Evolutionary conservation across 2,329 filamentous ascomycete species (phyloP).

Genomic region (Moelleriella libera): DNA sequence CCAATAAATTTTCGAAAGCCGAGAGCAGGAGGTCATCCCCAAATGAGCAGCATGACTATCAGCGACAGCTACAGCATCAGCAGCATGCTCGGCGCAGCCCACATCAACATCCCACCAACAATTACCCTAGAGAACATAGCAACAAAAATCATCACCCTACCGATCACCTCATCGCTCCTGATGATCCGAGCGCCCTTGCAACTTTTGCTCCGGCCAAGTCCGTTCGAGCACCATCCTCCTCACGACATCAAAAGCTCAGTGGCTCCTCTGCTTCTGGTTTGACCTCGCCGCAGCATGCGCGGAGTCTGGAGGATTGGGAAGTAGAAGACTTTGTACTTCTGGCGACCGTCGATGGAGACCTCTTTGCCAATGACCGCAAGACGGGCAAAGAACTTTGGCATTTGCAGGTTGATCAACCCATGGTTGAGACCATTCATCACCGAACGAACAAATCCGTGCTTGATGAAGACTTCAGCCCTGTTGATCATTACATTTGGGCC

Average conservation of each 20-base stretch:
- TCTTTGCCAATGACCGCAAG: conserved; percentile 81
- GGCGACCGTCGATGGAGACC: conserved; percentile 97
- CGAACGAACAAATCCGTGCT: conserved; percentile 50
- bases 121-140: conserved; percentile 4
- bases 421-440: conserved; percentile 82
- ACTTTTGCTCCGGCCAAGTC: conserved; percentile 92
- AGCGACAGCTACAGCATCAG: conserved; percentile 9
- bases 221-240: conserved; percentile 82
- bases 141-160: conserved; percentile 11
- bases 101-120: conserved; percentile 1
- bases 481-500: conserved; percentile 88
- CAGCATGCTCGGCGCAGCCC: conserved; percentile 5
- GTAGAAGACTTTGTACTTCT: conserved; percentile 99
- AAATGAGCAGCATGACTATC: conserved; percentile 7
- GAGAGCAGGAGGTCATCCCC: background rate
- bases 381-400: conserved; percentile 79
- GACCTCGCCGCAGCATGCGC: conserved; percentile 81
- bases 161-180: conserved; percentile 18
- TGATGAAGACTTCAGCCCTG: conserved; percentile 44
- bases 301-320: conserved; percentile 98
- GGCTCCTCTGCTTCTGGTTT: conserved; percentile 48
- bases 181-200: conserved; percentile 89
- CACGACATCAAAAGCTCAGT: conserved; percentile 41
- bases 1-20: conserved; percentile 1
- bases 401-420: conserved; percentile 68